Evolutionary conservation across 2,329 filamentous ascomycete genomes (phyloP).

Genomic region (Aspergillus alliaceus): DNA sequence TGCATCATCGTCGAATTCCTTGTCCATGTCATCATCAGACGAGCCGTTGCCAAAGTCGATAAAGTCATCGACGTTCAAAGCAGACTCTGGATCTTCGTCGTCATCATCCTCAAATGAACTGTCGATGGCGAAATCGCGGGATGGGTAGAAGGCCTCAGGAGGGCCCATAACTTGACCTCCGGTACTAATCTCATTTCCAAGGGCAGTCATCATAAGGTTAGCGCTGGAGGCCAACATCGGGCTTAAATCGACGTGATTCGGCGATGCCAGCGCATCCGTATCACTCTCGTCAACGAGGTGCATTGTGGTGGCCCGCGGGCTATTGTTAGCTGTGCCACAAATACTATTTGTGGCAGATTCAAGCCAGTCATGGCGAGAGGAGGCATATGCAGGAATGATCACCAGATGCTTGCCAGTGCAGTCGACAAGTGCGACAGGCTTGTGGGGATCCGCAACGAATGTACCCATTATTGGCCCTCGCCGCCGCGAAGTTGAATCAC

Average conservation of each 20-base stretch:
- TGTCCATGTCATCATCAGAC: conserved; percentile 62
- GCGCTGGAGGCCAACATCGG: conserved; percentile 67
- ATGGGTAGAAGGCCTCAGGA: conserved; percentile 73
- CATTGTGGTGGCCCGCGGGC: conserved; percentile 41
- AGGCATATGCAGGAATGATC: conserved; percentile 49
- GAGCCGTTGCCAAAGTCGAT: conserved; percentile 64
- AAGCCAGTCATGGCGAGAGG: conserved; percentile 47
- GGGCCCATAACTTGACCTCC: conserved; percentile 68
- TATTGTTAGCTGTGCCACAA: conserved; percentile 44
- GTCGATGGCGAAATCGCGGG: conserved; percentile 57
- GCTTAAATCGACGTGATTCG: conserved; percentile 37
- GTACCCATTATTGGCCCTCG: conserved; percentile 50
- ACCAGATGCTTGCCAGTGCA: conserved; percentile 50
- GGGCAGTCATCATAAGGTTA: conserved; percentile 76
- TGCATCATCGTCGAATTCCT: conserved; percentile 47
- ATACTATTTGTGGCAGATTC: conserved; percentile 44
- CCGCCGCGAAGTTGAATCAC: conserved; percentile 34
- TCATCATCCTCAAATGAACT: conserved; percentile 60
- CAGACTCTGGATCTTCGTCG: conserved; percentile 64
- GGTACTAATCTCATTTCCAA: conserved; percentile 53
- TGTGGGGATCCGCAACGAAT: conserved; percentile 49
- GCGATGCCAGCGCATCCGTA: conserved; percentile 42
- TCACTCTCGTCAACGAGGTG: conserved; percentile 47
- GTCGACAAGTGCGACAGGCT: conserved; percentile 49
- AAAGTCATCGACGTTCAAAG: conserved; percentile 69